A percentile compares a stretch with the other conserved stretches of the same genome.
Evolutionary conservation across 192 early-diverging fungal genomes (phyloP).

Genomic region (Backusella psychrophila): DNA sequence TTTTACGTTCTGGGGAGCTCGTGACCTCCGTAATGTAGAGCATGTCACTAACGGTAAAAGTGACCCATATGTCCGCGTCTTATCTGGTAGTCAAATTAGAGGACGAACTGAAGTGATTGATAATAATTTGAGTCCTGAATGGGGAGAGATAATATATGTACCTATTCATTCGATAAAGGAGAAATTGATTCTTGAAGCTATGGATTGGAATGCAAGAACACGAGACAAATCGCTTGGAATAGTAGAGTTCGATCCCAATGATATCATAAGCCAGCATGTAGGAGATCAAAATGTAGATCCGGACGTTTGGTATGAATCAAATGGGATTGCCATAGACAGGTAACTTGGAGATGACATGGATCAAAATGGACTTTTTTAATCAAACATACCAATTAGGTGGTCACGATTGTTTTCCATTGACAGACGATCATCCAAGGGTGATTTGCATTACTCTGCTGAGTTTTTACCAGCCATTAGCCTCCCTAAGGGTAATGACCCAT

Average conservation of each 20-base stretch:
- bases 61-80: conserved; percentile 78
- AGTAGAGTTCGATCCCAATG: conserved; percentile 28
- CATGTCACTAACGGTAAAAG: conserved; percentile 61
- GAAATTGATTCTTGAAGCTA: conserved; percentile 61
- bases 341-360: neutral
- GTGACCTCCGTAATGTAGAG: conserved; percentile 74
- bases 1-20: conserved; percentile 65
- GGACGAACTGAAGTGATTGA: conserved; percentile 69
- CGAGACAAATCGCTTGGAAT: conserved; percentile 76
- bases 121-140: conserved; percentile 75
- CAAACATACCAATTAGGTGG: conserved; percentile 27
- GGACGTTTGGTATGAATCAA: conserved; percentile 29
- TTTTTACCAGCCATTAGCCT: conserved; percentile 32
- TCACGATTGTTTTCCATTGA: conserved; percentile 30
- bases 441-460: conserved; percentile 37
- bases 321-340: conserved; percentile 17
- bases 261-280: conserved; percentile 14
- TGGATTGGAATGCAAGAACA: conserved; percentile 73
- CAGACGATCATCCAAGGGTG: conserved; percentile 32
- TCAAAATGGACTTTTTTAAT: neutral
- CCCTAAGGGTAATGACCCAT: neutral
- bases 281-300: conserved; percentile 20
- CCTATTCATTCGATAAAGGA: conserved; percentile 71
- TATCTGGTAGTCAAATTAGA: conserved; percentile 50
- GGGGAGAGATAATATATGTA: conserved; percentile 80